Base-by-base conservation (phyloP, 108 stramenopile genomes). In the Cyclostephanos invisitatus region DNA sequence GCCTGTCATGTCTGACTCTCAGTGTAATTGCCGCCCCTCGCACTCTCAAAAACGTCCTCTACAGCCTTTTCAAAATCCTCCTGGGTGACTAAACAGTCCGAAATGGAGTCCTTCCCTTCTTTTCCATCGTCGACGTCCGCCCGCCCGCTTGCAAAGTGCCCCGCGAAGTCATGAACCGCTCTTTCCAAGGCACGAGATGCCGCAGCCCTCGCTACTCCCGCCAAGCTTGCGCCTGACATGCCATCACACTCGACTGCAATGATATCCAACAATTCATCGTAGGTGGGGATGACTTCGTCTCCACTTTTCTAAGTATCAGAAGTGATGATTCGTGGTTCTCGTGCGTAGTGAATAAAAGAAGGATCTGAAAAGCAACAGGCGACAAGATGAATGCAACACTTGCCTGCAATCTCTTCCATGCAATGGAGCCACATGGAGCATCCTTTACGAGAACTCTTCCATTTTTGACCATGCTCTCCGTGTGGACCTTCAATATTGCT, bases 401-500 rank as follows among this genome's bases (percentile, higher is more conserved):
- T 25, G 24, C 50, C 53, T 70, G 60, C 29, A 64, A 9, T 40
- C 24, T 12, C 20, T 55, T 55, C 63, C 62, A 74, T 11, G 90
- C 84, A 62, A 86, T 70, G 59, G 77, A 81, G 27, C 79, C 87
- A 25, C 61, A 57, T 15, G 92, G 90, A 50, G 90, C 84, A 70
- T 93, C 89, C 28, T 64, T 62, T 17, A 89, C 92, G 25, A 91
- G 73, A 35, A 94, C 78, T 47, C 93, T 76, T 10, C 90, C 90
- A 28, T 89, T 88, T 35, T 76, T 75, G 44, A 81, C 74, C 93
- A 94, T 94, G 44, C 70, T 80, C 14, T 80, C 63, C 25, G 85
- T 91, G 75, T 94, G 93, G 25, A 94, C 88, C 25, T 82, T 87
- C 28, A 94, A 64, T 73, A 94, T 91, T 48, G 84, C 87, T 8